Conservation (phyloP, 805 yeast species). For the Ogataea polymorpha region DNA sequence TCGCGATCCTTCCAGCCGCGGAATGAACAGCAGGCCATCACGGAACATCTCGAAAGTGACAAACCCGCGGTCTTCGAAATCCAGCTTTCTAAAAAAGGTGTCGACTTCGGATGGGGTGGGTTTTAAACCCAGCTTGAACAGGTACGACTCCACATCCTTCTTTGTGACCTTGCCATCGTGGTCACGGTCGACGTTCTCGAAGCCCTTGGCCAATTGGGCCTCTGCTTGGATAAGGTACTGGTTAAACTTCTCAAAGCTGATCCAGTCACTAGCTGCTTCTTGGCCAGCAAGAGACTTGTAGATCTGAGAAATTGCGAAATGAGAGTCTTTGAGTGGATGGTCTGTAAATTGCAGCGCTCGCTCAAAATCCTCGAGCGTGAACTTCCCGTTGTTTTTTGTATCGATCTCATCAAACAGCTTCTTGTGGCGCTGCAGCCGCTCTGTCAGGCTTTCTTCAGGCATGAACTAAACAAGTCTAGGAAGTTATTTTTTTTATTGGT, state of each 20-base stretch:
- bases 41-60: conserved; percentile 86
- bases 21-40: conserved; percentile 77
- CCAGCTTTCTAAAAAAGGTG: conserved; percentile 53
- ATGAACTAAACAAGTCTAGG: not conserved
- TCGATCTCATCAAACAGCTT: conserved; percentile 45
- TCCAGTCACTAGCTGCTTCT: conserved; percentile 21
- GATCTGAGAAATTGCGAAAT: conserved; percentile 53
- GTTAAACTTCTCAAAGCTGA: conserved; percentile 66
- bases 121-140: conserved; percentile 50
- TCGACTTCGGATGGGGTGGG: conserved; percentile 54
- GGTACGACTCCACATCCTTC: conserved; percentile 64
- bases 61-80: conserved; percentile 55
- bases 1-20: conserved; percentile 72
- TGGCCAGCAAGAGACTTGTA: conserved; percentile 55
- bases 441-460: conserved; percentile 19
- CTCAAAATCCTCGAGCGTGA: conserved; percentile 47
- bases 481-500: not conserved
- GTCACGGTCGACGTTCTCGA: conserved; percentile 64
- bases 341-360: conserved; percentile 43
- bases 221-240: conserved; percentile 66
- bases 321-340: conserved; percentile 64
- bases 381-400: conserved; percentile 42
- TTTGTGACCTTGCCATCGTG: conserved; percentile 68
- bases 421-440: conserved; percentile 34
- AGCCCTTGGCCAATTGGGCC: conserved; percentile 65